A percentile compares a stretch with the other conserved stretches of the same genome.
phyloP scores from a whole-genome alignment of 176 grass and related monocot species.

The Juncus inflexus region DNA sequence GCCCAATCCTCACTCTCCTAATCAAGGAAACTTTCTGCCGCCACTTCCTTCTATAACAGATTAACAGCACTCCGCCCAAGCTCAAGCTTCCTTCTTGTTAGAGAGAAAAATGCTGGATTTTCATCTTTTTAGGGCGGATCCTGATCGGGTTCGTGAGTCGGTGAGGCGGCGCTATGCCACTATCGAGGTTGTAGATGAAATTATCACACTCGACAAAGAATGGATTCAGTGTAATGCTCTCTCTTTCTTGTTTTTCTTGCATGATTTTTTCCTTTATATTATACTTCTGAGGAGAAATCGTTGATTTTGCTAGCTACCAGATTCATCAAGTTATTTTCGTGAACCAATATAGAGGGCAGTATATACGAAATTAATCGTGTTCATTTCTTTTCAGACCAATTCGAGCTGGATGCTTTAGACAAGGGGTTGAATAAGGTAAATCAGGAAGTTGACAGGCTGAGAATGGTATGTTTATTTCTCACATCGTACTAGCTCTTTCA shows the following conservation, averaged over 20 bases:
- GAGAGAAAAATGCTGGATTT: slow-evolving; percentile 72
- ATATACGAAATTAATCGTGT: background rate
- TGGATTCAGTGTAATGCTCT: slow-evolving; percentile 65
- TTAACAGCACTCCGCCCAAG: no score
- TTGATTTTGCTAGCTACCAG: background rate
- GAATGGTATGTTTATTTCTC: slow-evolving; percentile 38
- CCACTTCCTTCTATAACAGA: no score
- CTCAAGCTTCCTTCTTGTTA: no score
- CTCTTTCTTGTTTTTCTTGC: background rate
- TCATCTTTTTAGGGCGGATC: slow-evolving; percentile 67
- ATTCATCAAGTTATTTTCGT: background rate
- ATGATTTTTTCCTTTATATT: no score
- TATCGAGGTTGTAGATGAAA: slow-evolving; percentile 74
- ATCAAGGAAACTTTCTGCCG: no score
- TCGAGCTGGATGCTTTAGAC: slow-evolving; percentile 63
- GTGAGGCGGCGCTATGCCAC: slow-evolving; percentile 49
- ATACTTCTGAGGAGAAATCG: background rate
- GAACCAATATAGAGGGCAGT: background rate
- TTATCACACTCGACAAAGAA: slow-evolving; percentile 64
- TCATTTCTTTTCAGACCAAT: slow-evolving; percentile 47
- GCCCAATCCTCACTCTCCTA: no score
- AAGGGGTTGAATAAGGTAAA: slow-evolving; percentile 81
- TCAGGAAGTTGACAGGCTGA: slow-evolving; percentile 81
- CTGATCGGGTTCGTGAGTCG: slow-evolving; percentile 60
- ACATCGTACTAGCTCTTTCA: no score